Percentiles rank a stretch among this genome's conserved stretches.
Conservation (phyloP, 2,329 filamentous ascomycete species). For the Ampelomyces quisqualis region DNA sequence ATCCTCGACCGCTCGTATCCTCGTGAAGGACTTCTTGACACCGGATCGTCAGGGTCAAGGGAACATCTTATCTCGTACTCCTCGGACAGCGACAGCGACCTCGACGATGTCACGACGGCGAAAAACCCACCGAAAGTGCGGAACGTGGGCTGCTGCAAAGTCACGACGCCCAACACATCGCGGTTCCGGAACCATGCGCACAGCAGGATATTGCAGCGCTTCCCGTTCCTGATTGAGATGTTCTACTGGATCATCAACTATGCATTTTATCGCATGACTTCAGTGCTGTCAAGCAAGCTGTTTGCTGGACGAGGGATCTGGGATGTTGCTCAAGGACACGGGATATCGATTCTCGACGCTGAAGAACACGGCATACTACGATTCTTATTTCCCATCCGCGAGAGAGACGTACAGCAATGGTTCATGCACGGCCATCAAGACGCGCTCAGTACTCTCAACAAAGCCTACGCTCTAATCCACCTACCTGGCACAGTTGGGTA, state of each 20-base stretch:
- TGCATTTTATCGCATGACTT: slow-evolving; percentile 63
- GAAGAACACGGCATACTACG: slow-evolving; percentile 54
- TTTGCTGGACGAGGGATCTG: slow-evolving; percentile 58
- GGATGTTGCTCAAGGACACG: slow-evolving; percentile 58
- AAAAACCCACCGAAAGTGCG: slow-evolving; percentile 54
- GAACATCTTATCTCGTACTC: slow-evolving; percentile 45
- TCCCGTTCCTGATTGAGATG: slow-evolving; percentile 71
- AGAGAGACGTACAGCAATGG: slow-evolving; percentile 58
- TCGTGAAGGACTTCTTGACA: slow-evolving; percentile 39
- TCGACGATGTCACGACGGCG: slow-evolving; percentile 37
- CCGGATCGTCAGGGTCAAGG: slow-evolving; percentile 40
- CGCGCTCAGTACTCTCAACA: slow-evolving; percentile 58
- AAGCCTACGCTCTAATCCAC: slow-evolving; percentile 60
- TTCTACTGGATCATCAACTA: slow-evolving; percentile 71
- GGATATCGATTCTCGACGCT: slow-evolving; percentile 56
- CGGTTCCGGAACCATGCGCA: slow-evolving; percentile 62
- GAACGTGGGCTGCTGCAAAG: slow-evolving; percentile 52
- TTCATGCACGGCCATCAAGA: slow-evolving; percentile 57
- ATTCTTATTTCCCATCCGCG: slow-evolving; percentile 56
- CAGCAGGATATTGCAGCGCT: slow-evolving; percentile 65
- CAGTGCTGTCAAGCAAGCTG: slow-evolving; percentile 52
- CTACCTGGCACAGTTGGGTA: slow-evolving; percentile 62
- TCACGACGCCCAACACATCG: slow-evolving; percentile 60
- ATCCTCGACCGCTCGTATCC: slow-evolving; percentile 40
- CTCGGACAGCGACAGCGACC: slow-evolving; percentile 42